Evolutionary conservation across 1,284 basidiomycete genomes (phyloP).

Genomic region (Tilletia caries): DNA sequence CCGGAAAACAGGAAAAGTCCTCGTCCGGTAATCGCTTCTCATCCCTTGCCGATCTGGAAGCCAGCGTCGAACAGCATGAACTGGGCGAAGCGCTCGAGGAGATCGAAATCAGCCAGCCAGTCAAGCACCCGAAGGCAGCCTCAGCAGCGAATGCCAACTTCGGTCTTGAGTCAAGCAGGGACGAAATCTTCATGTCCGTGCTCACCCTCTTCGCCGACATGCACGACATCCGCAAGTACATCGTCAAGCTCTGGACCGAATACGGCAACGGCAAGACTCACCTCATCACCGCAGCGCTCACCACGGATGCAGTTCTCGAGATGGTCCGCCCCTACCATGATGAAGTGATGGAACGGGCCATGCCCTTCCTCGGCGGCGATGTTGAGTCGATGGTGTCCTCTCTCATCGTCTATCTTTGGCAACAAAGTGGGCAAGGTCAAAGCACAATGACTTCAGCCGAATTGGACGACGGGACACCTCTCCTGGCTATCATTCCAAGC

Average conservation of each 20-base stretch:
- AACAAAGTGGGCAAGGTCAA: no score
- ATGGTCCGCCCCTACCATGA: not conserved
- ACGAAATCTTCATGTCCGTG: not conserved
- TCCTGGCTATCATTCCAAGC: no score
- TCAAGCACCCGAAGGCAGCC: not conserved
- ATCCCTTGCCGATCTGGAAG: not conserved
- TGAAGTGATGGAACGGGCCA: not conserved
- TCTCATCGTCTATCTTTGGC: no score
- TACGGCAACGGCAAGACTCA: not conserved
- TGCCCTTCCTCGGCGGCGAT: not conserved
- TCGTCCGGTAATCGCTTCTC: slow-evolving; percentile 1
- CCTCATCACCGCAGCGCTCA: not conserved
- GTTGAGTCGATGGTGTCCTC: no score
- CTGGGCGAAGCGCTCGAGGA: not conserved
- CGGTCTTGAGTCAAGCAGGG: not conserved
- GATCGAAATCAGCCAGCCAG: not conserved
- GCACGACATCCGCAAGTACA: not conserved
- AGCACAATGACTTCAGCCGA: no score
- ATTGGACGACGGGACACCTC: no score
- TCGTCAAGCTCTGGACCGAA: not conserved
- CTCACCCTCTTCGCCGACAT: not conserved
- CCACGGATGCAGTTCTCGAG: not conserved
- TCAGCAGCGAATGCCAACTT: not conserved
- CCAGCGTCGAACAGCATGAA: not conserved
- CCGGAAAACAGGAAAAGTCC: not conserved